Base-by-base conservation (phyloP, 371 early-diverging fungal genomes). In the Encephalitozoon cuniculi region DNA sequence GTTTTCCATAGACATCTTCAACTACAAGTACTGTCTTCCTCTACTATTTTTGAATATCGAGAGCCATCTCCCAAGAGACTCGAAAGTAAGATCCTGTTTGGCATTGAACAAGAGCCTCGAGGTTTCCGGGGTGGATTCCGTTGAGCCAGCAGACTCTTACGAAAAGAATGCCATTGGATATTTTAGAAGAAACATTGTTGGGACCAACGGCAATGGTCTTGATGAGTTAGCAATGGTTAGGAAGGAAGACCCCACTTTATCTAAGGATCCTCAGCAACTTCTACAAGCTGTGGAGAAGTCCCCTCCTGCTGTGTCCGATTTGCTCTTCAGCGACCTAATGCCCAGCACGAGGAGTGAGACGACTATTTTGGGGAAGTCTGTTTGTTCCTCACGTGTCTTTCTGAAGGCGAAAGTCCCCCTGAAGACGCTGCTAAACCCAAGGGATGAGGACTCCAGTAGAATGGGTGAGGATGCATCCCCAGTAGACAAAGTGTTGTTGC, bases 11-110 rank as follows among this genome's bases (percentile, higher is more conserved):
- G 37, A 37, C n/a, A 34, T 15, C 15, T 32, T 59, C 1, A 30
- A 59, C 28, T 59, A 59, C 34, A 59, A 59, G n/a, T 9, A 59
- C n/a, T 59, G 59, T 11, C 37, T 59, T 59, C 59, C 59, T 34
- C 18, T 59, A 34, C 12, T 59, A 37, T 59, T 59, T 34, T 6
- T 59, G 11, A 30, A 18, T 12, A 18, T 59, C 4, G 18, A 34
- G 28, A 59, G 37, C 18, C 34, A 59, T 37, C 9, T 7, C 7
- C 0, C 5, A 34, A 34, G 34, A 34, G 12, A 28, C 15, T 30
- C 59, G 15, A 59, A 5, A 32, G 1, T 59, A 37, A 32, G 34
- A 4, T 15, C 30, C 34, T 30, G 9, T 0, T 59, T 18, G 4
- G n/a, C 4, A 11, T 15, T 59, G 7, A 59, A 34, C 28, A 34